Evolutionary conservation across 768 basidiomycete genomes (phyloP).

Genomic region (Sporobolomyces roseus): DNA sequence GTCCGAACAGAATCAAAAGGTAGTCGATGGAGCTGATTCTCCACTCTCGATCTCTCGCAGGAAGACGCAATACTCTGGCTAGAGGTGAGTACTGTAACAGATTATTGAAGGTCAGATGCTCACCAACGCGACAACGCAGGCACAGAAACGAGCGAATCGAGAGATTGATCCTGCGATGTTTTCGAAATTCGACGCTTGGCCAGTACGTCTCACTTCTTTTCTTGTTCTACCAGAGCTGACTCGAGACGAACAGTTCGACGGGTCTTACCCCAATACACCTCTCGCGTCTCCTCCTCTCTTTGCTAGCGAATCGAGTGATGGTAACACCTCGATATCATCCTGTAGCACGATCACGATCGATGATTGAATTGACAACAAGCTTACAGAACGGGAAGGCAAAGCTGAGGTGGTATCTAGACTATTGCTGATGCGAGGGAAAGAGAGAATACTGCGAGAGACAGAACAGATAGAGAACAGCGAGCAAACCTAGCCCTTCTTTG

Average conservation of each 20-base stretch:
- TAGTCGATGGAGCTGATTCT: background rate
- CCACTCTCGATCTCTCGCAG: no score
- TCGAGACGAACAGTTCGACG: constrained; percentile 1
- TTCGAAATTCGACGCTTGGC: background rate
- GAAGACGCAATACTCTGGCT: no score
- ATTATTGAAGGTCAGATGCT: no score
- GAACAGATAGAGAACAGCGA: background rate
- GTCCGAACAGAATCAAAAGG: no score
- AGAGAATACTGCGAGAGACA: no score
- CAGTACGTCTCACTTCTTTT: background rate
- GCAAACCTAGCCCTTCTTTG: constrained; percentile 3
- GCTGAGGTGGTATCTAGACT: no score
- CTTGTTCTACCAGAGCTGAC: background rate
- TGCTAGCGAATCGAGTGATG: background rate
- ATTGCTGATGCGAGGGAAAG: background rate
- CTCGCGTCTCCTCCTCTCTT: constrained; percentile 4
- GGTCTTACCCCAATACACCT: constrained; percentile 7
- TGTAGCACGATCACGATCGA: no score
- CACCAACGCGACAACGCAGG: background rate
- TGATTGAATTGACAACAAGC: constrained; percentile 2
- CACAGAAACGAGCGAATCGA: background rate
- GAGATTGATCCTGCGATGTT: background rate
- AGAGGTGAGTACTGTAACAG: no score
- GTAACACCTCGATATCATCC: no score
- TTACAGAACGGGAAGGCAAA: background rate